Evolutionary conservation across 1,284 basidiomycete genomes (phyloP).

Genomic region (Moniliella sp.): DNA sequence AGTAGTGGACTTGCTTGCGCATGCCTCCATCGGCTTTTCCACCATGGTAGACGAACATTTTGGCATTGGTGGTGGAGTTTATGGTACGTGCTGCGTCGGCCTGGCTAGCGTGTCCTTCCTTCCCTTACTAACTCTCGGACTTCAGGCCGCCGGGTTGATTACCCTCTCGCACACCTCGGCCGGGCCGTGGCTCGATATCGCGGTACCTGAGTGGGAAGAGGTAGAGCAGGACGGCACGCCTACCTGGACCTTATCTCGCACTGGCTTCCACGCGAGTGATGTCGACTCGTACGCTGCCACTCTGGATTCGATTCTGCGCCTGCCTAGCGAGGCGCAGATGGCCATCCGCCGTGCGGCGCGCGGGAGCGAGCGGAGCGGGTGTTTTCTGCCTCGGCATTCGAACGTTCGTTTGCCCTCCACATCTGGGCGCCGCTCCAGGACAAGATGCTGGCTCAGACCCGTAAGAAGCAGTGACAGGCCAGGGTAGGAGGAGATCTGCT

Average conservation of each 20-base stretch:
- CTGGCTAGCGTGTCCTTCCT: too few species aligned
- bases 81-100: conserved; percentile 50
- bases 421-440: too few species aligned
- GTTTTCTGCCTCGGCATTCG: too few species aligned
- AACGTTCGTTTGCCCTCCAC: too few species aligned
- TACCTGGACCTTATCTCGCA: conserved; percentile 1
- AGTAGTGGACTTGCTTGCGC: conserved; percentile 49
- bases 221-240: conserved; percentile 2
- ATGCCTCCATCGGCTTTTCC: conserved; percentile 63
- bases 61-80: conserved; percentile 91
- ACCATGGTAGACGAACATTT: conserved; percentile 99
- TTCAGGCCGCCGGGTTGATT: conserved; percentile 55
- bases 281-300: conserved; percentile 50
- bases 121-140: neutral
- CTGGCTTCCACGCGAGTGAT: conserved; percentile 61
- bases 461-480: neutral
- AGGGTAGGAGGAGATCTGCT: neutral
- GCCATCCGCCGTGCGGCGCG: conserved; percentile 43
- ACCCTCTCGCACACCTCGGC: conserved; percentile 79
- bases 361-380: conserved; percentile 1
- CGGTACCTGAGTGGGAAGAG: conserved; percentile 49
- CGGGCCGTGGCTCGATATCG: conserved; percentile 73
- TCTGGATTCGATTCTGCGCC: conserved; percentile 47
- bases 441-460: neutral
- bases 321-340: conserved; percentile 42